Conservation (phyloP, 768 basidiomycete species). For the Russula sp. region DNA sequence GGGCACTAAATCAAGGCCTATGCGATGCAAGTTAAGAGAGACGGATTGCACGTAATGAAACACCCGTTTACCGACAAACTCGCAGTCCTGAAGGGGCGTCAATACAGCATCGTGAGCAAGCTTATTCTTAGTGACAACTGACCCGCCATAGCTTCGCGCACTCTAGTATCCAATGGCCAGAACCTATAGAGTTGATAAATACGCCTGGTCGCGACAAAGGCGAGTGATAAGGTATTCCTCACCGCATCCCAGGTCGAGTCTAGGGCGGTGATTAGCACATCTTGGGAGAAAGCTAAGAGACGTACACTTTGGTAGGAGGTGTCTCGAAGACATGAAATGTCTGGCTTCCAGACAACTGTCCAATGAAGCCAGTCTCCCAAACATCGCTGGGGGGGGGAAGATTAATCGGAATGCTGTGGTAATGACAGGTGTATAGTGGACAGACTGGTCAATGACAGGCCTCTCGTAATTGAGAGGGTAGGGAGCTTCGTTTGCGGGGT, state of each 20-base stretch:
- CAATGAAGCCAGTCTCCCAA: conserved; percentile 56
- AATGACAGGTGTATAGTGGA: conserved; percentile 22
- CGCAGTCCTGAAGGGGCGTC: conserved; percentile 38
- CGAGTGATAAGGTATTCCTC: conserved; percentile 24
- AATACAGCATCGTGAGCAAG: background rate
- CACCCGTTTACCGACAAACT: conserved; percentile 52
- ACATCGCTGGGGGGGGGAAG: conserved; percentile 44
- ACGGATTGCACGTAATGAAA: background rate
- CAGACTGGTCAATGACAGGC: conserved; percentile 62
- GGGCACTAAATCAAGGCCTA: conserved; percentile 67
- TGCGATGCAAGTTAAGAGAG: background rate
- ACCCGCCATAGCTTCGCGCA: conserved; percentile 62
- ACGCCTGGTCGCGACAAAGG: background rate
- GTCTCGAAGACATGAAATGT: conserved; percentile 61
- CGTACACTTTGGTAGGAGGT: conserved; percentile 58
- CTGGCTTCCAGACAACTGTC: conserved; percentile 49
- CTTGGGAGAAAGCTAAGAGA: conserved; percentile 19
- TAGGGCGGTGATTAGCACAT: conserved; percentile 26
- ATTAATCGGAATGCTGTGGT: conserved; percentile 10
- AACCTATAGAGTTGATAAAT: conserved; percentile 36
- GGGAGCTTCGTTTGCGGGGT: conserved; percentile 45
- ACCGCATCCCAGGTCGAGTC: conserved; percentile 74
- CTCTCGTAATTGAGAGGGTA: conserved; percentile 65
- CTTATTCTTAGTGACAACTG: conserved; percentile 17
- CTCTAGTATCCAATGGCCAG: conserved; percentile 69